Evolutionary conservation across 2,329 filamentous ascomycete genomes (phyloP), one percentile per base, ranked within the genome.

Genomic region (Fusarium caatingaense): DNA sequence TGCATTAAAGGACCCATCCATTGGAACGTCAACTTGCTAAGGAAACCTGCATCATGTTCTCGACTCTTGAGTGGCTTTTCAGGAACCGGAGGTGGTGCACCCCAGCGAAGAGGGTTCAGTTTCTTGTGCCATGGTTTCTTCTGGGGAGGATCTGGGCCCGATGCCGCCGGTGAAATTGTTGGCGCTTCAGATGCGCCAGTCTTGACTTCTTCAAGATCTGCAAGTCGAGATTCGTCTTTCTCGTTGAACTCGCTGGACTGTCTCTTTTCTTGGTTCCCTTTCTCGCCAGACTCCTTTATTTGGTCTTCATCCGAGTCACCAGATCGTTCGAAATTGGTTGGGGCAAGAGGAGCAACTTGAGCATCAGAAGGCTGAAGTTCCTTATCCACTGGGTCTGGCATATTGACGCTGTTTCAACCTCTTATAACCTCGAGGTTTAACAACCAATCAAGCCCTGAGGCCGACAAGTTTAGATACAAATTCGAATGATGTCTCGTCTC

Each of bases 1-100:
- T 81, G 85, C 94, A 98, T 98, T 58, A 98, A 77, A 2, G 93
- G 91, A 1, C 89, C 89, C 86, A 98, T 95, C 95, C 95, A 98
- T 78, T 93, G 89, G 77, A 97, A 98, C 6, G 91, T 91, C 23
- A 97, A 78, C 60, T 85, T 78, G 80, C 93, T 97, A 68, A 96
- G 86, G 75, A 94, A 91, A 4, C 87, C 83, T 8, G 94, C 94
- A 6, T 83, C 85, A 77, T 93, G 85, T 80, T 98, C 94, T 66
- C 87, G 87, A 8, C 89, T 94, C 1, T 84, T 78, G 9, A 72
- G 74, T 59, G 84, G 83, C 72, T 84, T 83, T 49, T 85, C 79
- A 40, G 89, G 89, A 1, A 91, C 81, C 0, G 86, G 82, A 3
- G 88, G 87, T 4, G 85, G 79, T 34, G 77, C 67, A 7, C 88